Evolutionary conservation across 495 filamentous ascomycete species (phyloP).

Genomic region (Penicillium macrosclerotiorum): DNA sequence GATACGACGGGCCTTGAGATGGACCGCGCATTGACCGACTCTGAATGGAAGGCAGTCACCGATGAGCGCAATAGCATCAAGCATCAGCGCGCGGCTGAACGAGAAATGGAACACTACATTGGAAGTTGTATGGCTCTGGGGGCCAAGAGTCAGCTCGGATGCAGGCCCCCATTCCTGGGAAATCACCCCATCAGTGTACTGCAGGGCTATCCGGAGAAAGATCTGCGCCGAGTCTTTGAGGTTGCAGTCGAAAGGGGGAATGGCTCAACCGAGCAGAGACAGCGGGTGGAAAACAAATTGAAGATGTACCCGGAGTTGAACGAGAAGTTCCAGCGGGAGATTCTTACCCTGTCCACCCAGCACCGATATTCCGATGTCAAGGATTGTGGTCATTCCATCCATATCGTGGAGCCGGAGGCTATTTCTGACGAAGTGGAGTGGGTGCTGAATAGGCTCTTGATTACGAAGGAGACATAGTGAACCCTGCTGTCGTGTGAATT

Average conservation of each 20-base stretch:
- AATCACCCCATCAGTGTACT: slow-evolving; percentile 2
- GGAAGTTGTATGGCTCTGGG: slow-evolving; percentile 1
- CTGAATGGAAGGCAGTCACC: slow-evolving; percentile 1
- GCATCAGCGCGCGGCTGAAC: neutral
- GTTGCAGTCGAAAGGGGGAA: slow-evolving; percentile 1
- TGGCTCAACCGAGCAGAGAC: slow-evolving; percentile 1
- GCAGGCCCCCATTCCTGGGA: neutral
- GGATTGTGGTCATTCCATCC: slow-evolving; percentile 4
- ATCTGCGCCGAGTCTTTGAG: neutral
- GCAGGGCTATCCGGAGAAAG: slow-evolving; percentile 1
- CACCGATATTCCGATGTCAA: neutral
- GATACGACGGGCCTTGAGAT: neutral
- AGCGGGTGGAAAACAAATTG: neutral
- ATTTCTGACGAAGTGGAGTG: slow-evolving; percentile 1
- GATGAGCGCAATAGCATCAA: slow-evolving; percentile 3
- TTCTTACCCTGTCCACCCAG: neutral
- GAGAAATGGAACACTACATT: slow-evolving; percentile 9
- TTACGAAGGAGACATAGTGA: neutral
- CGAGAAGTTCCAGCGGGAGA: slow-evolving; percentile 1
- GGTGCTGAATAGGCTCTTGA: too few relatives aligned
- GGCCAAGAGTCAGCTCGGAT: slow-evolving; percentile 5
- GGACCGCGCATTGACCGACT: neutral
- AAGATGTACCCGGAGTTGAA: neutral
- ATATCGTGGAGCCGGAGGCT: slow-evolving; percentile 1
- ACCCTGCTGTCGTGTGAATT: neutral